These are phyloP conservation scores for Lentinula aciculospora DNA, from an alignment of 768 basidiomycete genomes.

Conservation along the genomic window DNA sequence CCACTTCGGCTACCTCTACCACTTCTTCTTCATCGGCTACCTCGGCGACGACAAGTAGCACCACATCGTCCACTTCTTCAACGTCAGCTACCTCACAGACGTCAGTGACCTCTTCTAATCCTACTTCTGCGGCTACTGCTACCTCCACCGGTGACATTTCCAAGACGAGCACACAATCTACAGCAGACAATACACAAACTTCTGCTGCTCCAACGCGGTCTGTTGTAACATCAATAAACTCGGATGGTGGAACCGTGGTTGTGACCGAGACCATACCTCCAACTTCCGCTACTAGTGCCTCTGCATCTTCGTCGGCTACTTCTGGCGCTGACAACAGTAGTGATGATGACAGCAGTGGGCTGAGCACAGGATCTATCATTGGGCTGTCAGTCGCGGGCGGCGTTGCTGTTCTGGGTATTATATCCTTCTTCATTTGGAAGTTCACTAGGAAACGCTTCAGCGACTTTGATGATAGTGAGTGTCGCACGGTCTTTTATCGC, in stretches of 20 bases:
- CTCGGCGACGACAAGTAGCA: neutral
- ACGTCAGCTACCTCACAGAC: neutral
- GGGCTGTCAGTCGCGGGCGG: conserved; percentile 82
- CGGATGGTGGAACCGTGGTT: conserved; percentile 23
- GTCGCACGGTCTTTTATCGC: conserved; percentile 15
- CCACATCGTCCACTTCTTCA: neutral
- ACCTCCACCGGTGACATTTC: conserved; percentile 3
- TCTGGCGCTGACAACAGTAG: conserved; percentile 15
- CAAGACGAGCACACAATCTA: neutral
- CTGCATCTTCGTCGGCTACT: conserved; percentile 21
- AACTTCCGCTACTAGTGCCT: conserved; percentile 12
- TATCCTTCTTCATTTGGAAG: conserved; percentile 82
- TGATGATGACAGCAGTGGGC: conserved; percentile 25
- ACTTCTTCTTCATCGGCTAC: neutral
- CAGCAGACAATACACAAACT: conserved; percentile 7
- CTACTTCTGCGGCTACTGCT: conserved; percentile 5
- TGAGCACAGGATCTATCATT: conserved; percentile 68
- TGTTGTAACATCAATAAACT: conserved; percentile 20
- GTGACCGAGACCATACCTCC: conserved; percentile 12
- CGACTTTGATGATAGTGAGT: conserved; percentile 78
- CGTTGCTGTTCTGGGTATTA: conserved; percentile 63
- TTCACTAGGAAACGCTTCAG: conserved; percentile 72
- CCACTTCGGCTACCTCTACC: neutral
- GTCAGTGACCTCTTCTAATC: neutral
- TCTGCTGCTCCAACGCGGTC: conserved; percentile 2